Evolutionary conservation across 1,284 basidiomycete genomes (phyloP).

Genomic region (Ustilago curta): DNA sequence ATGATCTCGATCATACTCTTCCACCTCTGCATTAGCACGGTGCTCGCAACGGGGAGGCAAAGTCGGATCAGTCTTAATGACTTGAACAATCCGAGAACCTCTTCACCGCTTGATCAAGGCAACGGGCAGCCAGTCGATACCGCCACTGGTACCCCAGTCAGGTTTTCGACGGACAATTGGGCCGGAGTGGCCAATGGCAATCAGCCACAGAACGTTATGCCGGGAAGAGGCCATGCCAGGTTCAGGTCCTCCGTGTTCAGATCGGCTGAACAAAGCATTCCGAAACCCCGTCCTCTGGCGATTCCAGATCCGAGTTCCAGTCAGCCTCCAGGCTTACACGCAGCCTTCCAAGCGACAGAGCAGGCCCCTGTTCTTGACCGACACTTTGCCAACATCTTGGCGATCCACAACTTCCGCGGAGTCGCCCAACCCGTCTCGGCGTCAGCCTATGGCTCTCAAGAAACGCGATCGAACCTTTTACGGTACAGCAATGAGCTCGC

Average conservation of each 20-base stretch:
- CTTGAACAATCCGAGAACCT: background rate
- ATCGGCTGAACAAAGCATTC: too few species aligned
- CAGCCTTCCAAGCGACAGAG: background rate
- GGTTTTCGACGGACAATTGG: too few species aligned
- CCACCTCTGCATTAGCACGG: background rate
- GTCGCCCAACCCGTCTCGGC: background rate
- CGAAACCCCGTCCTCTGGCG: too few species aligned
- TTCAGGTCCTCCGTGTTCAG: background rate
- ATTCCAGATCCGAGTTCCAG: background rate
- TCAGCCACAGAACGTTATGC: too few species aligned
- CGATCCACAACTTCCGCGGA: background rate
- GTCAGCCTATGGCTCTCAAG: background rate
- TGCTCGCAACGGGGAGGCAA: background rate
- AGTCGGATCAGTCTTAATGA: background rate
- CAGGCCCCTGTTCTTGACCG: slow-evolving; percentile 4
- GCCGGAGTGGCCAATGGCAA: too few species aligned
- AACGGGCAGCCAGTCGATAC: too few species aligned
- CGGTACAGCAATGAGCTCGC: slow-evolving; percentile 1
- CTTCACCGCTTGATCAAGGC: background rate
- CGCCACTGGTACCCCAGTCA: too few species aligned
- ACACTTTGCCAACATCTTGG: slow-evolving; percentile 3
- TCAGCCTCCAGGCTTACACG: background rate
- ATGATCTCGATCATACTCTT: background rate
- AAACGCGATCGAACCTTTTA: background rate
- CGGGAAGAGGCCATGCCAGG: background rate